Evolutionary conservation across 805 yeast species (phyloP), one percentile per base, ranked within the genome.

Genomic region (Ogataea henricii): DNA sequence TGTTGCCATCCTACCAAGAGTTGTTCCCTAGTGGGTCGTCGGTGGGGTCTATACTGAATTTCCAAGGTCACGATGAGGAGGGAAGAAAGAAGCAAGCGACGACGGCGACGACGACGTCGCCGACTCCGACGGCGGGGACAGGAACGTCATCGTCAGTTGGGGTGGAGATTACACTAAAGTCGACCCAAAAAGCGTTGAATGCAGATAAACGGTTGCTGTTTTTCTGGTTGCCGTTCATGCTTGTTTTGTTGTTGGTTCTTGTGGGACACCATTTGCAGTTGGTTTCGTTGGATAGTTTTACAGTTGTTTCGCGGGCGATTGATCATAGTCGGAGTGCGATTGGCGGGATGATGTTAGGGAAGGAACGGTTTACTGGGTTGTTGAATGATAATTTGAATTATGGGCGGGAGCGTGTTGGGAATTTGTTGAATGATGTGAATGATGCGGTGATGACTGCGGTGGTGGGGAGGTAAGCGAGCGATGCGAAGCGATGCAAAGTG

Each of bases 151-250:
- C 40, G 20, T 16, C 49, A 2, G 36, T 23, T 6, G 49, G 36
- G 10, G 42, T 42, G 55, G 58, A 55, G 26, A 50, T 58, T 14
- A 58, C 66, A 27, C 64, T 57, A 49, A 62, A 57, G 45, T 53
- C 60, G 17, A 47, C 45, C 10, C 65, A 79, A 21, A 78, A 77
- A 56, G 69, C 80, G 0, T 70, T 79, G 30, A 74, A 73, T 57
- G 86, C 89, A 59, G 97, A 91, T 67, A 85, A 81, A 60, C 85
- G 89, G 88, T 73, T 91, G 53, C 69, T 89, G 51, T 88, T 91
- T 64, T 90, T 91, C 76, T 91, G 97, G 97, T 68, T 90, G 48
- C 97, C 97, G 12, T 76, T 87, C 32, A 67, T 80, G 64, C 68
- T 89, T 44, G 56, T 84, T 17, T 63, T 87, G 26, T 66, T 83